Conservation (phyloP, 2,329 filamentous ascomycete species). For the Hymenoscyphus fraxineus region DNA sequence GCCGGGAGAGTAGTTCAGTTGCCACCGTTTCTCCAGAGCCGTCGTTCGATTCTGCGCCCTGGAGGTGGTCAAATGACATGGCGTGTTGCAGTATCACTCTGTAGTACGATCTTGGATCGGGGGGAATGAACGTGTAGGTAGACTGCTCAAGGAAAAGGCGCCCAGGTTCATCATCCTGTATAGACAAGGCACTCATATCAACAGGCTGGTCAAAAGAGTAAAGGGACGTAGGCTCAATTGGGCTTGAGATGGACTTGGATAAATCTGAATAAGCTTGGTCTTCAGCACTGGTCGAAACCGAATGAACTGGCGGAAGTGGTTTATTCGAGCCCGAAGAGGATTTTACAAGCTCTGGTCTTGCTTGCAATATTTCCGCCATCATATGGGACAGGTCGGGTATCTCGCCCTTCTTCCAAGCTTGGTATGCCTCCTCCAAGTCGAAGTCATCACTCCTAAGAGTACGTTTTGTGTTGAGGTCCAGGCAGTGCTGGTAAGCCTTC, state of each 20-base stretch:
- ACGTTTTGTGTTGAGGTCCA: slow-evolving; percentile 72
- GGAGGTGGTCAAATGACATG: slow-evolving; percentile 60
- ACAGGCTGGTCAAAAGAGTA: slow-evolving; percentile 40
- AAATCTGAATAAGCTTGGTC: slow-evolving; percentile 51
- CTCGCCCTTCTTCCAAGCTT: slow-evolving; percentile 89
- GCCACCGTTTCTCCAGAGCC: slow-evolving; percentile 35
- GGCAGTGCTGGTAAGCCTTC: slow-evolving; percentile 86
- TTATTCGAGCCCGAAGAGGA: slow-evolving; percentile 47
- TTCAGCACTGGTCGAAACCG: slow-evolving; percentile 37
- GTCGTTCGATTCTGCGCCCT: slow-evolving; percentile 47
- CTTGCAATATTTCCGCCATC: slow-evolving; percentile 86
- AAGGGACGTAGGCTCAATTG: slow-evolving; percentile 37
- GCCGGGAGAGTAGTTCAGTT: slow-evolving; percentile 60
- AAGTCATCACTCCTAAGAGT: slow-evolving; percentile 84
- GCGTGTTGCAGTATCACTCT: slow-evolving; percentile 77
- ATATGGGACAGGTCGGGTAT: slow-evolving; percentile 82
- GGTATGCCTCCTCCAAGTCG: slow-evolving; percentile 81
- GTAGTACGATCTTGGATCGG: slow-evolving; percentile 78
- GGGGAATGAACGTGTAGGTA: slow-evolving; percentile 84
- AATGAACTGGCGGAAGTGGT: slow-evolving; percentile 54
- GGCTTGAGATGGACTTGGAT: slow-evolving; percentile 47
- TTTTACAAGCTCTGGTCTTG: slow-evolving; percentile 80
- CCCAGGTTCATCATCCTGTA: slow-evolving; percentile 30
- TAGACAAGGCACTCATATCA: slow-evolving; percentile 33
- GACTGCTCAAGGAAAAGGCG: slow-evolving; percentile 50